Percentiles rank a stretch among this genome's conserved stretches.
phyloP scores from a whole-genome alignment of 2,329 filamentous ascomycete species.

The Blastomyces gilchristii region DNA sequence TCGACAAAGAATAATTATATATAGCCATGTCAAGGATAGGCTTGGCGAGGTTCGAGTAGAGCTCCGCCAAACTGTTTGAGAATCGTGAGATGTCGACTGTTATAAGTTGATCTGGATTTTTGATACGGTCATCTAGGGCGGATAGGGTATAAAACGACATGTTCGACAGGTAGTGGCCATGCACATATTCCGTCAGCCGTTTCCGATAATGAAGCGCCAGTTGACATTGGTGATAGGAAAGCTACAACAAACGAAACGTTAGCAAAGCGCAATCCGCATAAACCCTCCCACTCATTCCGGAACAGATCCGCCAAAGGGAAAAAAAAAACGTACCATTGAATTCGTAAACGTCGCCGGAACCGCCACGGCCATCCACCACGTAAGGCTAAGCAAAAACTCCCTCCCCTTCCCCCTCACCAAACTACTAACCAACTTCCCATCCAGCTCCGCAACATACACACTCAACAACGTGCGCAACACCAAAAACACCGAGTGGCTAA shows the following conservation, averaged over 20 bases:
- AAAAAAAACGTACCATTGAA: conserved; percentile 62
- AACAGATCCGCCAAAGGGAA: not conserved
- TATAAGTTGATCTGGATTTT: conserved; percentile 95
- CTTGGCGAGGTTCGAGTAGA: conserved; percentile 95
- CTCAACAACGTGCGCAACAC: conserved; percentile 85
- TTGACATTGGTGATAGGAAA: conserved; percentile 94
- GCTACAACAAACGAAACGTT: conserved; percentile 38
- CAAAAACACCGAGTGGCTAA: conserved; percentile 88
- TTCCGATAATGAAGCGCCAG: conserved; percentile 87
- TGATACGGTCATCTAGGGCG: conserved; percentile 90
- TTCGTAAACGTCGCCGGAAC: conserved; percentile 96
- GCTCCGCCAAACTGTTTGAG: conserved; percentile 83
- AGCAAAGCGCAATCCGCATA: not conserved
- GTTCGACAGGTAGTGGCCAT: conserved; percentile 91
- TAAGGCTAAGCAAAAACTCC: conserved; percentile 76
- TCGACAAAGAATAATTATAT: conserved; percentile 88
- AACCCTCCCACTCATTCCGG: not conserved
- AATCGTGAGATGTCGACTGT: conserved; percentile 95
- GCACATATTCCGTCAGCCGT: conserved; percentile 84
- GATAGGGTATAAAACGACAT: conserved; percentile 97
- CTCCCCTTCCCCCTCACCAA: conserved; percentile 83
- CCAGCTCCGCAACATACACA: conserved; percentile 90
- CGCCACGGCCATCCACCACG: conserved; percentile 98
- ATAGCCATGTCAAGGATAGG: conserved; percentile 91
- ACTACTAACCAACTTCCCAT: conserved; percentile 84